Evolutionary conservation across 148 eudicot species (phyloP).

Genomic region (Nepenthes mirabilis): DNA sequence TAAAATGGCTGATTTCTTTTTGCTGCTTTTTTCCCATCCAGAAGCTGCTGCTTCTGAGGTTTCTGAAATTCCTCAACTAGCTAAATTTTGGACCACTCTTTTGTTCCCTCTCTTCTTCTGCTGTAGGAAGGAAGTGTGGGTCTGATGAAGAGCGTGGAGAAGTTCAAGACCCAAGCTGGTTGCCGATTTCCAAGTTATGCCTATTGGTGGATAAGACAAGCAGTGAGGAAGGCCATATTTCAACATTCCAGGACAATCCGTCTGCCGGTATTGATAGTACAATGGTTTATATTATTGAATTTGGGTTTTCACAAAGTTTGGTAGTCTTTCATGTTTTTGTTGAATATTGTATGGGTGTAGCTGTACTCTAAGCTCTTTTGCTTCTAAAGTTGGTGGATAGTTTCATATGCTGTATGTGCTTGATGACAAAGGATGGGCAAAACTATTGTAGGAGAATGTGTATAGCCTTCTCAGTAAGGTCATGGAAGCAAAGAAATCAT

Average conservation of each 20-base stretch:
- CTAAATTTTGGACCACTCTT: not conserved
- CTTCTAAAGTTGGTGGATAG: not conserved
- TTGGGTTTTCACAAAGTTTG: not conserved
- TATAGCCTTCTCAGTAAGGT: constrained; percentile 68
- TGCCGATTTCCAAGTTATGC: constrained; percentile 90
- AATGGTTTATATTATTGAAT: not conserved
- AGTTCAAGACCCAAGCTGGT: constrained; percentile 74
- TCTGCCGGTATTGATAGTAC: constrained; percentile 45
- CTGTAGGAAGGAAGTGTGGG: constrained; percentile 93
- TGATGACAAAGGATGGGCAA: not conserved
- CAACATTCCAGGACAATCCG: constrained; percentile 77
- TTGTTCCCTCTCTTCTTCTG: constrained; percentile 5
- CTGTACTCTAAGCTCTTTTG: not conserved
- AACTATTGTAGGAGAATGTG: constrained; percentile 54
- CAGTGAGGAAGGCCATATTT: constrained; percentile 68
- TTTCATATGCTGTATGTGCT: not conserved
- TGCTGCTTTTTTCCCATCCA: too few species aligned
- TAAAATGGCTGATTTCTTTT: too few species aligned
- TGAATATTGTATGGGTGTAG: not conserved
- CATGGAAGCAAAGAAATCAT: constrained; percentile 48
- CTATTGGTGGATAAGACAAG: constrained; percentile 92
- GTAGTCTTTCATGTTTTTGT: not conserved
- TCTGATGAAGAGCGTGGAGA: constrained; percentile 78
- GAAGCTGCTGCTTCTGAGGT: too few species aligned
- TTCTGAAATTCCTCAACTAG: not conserved